Evolutionary conservation across 2,329 filamentous ascomycete species (phyloP), one percentile per base, ranked within the genome.

Genomic region (Aspergillus candidus): DNA sequence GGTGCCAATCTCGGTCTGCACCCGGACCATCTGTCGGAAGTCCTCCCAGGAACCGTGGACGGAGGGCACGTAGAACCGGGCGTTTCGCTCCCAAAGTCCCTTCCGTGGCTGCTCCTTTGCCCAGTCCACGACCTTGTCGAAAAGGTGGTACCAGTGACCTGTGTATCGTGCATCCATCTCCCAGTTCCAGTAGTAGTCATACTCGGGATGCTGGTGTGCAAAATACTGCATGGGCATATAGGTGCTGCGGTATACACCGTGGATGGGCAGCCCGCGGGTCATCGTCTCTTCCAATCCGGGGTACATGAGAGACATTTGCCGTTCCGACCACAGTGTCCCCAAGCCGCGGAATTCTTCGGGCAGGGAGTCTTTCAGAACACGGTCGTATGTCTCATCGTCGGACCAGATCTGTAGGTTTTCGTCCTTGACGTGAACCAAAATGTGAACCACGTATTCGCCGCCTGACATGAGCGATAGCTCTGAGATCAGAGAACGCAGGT

Each of bases 211-310:
- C 39, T 84, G 83, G 56, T 84, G 76, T 46, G 90, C 87, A 63
- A 97, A 97, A 66, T 91, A 86, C 60, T 96, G 90, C 72, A 97
- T 83, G 0, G 90, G 88, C 88, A 97, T 94, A 57, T 89, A 88
- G 8, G 93, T 80, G 43, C 88, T 90, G 41, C 93, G 85, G 69
- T 97, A 97, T 7, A 94, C 88, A 13, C 90, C 90, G 63, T 97
- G 90, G 1, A 95, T 82, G 1, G 87, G 86, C 44, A 94, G 75
- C 40, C 85, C 78, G 45, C 76, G 75, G 52, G 77, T 75, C 66
- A 82, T 89, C 36, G 86, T 80, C 50, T 94, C 88, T 59, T 88
- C 83, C 18, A 95, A 82, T 38, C 86, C 88, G 41, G 93, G 86
- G 67, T 97, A 98, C 56, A 94, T 77, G 46, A 89, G 79, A 41